A percentile compares a stretch with the other conserved stretches of the same genome.
Evolutionary conservation across 768 basidiomycete genomes (phyloP).

Genomic region (Lactifluus rugatus): DNA sequence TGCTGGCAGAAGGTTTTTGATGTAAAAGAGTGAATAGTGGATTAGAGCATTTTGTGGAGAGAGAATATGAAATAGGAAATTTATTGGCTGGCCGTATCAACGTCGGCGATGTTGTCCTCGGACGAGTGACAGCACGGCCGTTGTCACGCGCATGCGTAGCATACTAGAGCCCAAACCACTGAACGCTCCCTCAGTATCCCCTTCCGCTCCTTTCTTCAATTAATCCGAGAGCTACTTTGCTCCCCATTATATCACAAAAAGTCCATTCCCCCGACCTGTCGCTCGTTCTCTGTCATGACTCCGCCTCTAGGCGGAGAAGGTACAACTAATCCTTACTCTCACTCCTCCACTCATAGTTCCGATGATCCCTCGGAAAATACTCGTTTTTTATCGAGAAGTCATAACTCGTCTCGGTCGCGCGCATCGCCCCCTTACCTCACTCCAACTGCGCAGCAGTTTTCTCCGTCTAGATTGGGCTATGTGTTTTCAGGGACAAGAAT

Average conservation of each 20-base stretch:
- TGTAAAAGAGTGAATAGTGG: neutral
- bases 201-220: neutral
- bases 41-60: neutral
- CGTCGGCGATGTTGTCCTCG: neutral
- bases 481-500: neutral
- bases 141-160: too few species aligned
- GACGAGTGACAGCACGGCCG: neutral
- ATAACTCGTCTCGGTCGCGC: constrained; percentile 18
- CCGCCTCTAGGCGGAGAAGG: neutral
- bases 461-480: neutral
- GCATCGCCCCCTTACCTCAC: neutral
- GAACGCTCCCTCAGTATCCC: too few species aligned
- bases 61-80: neutral
- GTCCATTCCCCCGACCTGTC: neutral
- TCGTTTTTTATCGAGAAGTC: neutral
- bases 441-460: neutral
- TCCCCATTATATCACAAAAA: neutral
- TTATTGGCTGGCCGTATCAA: neutral
- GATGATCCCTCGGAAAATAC: neutral
- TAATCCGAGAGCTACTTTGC: too few species aligned
- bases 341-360: neutral
- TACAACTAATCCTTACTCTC: constrained; percentile 21
- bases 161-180: too few species aligned
- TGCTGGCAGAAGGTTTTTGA: constrained; percentile 66
- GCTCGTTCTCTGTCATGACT: neutral